Evolutionary conservation across 768 basidiomycete species (phyloP).

Genomic region (Pulveroboletus sp.): DNA sequence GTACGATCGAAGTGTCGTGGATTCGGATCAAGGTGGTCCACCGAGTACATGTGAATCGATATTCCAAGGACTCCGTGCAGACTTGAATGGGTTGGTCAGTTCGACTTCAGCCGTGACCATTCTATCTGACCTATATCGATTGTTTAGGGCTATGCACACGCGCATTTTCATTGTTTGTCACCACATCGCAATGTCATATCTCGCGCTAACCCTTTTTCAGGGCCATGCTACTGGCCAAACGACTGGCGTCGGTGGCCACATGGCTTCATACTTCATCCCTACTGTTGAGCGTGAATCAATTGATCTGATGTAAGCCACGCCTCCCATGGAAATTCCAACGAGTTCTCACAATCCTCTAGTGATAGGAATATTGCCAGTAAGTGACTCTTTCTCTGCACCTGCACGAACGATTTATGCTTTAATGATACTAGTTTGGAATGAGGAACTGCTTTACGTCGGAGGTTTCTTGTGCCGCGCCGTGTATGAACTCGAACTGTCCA

Average conservation of each 20-base stretch:
- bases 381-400: not conserved
- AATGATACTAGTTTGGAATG: too few species aligned
- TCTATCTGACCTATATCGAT: conserved; percentile 1
- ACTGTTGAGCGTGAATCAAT: conserved; percentile 18
- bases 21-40: not conserved
- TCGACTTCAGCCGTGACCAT: too few species aligned
- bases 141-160: conserved; percentile 9
- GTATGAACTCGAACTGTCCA: conserved; percentile 13
- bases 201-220: not conserved
- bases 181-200: not conserved
- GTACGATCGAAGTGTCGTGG: not conserved
- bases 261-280: conserved; percentile 15
- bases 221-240: conserved; percentile 14
- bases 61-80: conserved; percentile 10
- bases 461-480: conserved; percentile 10
- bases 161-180: conserved; percentile 12
- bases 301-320: conserved; percentile 9
- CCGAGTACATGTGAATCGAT: not conserved
- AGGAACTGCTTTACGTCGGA: conserved; percentile 5
- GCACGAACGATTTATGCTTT: too few species aligned
- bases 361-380: conserved; percentile 10
- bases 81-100: conserved; percentile 6
- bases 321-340: too few species aligned
- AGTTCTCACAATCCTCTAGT: not conserved
- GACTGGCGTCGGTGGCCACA: conserved; percentile 16